A percentile compares a stretch with the other conserved stretches of the same genome.
These are phyloP conservation scores for Epichloe gansuensis DNA, from an alignment of 2,329 filamentous ascomycete species.

Conservation along the genomic window DNA sequence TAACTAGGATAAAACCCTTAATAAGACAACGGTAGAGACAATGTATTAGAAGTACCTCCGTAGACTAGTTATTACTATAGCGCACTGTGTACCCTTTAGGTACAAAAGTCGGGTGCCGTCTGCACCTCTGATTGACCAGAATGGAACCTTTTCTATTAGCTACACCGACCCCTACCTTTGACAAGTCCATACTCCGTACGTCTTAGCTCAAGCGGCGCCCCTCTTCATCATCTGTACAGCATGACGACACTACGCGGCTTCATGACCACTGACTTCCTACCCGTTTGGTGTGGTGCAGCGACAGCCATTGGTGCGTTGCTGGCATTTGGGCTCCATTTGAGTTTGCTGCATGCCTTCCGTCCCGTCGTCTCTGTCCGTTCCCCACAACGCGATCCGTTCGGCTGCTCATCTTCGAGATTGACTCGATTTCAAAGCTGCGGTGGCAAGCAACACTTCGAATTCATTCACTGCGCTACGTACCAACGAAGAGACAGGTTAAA, in stretches of 20 bases:
- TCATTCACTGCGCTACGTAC: not conserved
- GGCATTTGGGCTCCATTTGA: not conserved
- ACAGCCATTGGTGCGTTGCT: not conserved
- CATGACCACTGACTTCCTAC: not conserved
- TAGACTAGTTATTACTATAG: too few relatives aligned
- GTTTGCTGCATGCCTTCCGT: slow-evolving; percentile 1
- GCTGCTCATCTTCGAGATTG: not conserved
- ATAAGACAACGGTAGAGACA: too few relatives aligned
- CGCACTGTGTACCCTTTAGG: too few relatives aligned
- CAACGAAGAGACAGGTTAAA: not conserved
- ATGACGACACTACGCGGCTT: not conserved
- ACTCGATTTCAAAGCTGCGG: not conserved
- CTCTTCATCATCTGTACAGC: too few relatives aligned
- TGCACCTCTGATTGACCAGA: too few relatives aligned
- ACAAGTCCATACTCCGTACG: too few relatives aligned
- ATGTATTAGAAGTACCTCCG: too few relatives aligned
- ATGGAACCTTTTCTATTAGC: too few relatives aligned
- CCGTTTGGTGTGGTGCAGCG: not conserved
- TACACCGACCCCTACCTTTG: too few relatives aligned
- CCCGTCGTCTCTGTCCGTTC: not conserved
- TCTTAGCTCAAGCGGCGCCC: not conserved
- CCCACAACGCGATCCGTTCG: not conserved
- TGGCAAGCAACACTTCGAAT: not conserved
- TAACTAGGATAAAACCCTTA: too few relatives aligned
- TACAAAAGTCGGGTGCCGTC: too few relatives aligned